A percentile compares a stretch with the other conserved stretches of the same genome.
These are phyloP conservation scores for Sporothrix humicola DNA, from an alignment of 2,329 filamentous ascomycete genomes.

Conservation along the genomic window DNA sequence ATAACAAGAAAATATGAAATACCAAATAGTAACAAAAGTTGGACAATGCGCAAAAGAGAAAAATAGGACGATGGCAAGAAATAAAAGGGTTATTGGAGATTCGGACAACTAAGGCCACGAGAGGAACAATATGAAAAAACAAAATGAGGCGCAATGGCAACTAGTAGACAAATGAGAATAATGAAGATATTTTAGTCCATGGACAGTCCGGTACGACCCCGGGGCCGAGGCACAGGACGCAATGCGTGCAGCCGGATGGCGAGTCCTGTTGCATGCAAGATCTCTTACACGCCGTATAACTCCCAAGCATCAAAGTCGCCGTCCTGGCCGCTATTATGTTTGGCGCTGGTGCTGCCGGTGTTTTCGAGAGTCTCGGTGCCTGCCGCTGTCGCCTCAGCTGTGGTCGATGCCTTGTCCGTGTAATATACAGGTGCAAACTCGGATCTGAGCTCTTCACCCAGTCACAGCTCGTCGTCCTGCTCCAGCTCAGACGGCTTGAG, in stretches of 20 bases:
- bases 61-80: background rate
- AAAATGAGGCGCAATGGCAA: background rate
- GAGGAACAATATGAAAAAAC: background rate
- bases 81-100: background rate
- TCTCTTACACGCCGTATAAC: constrained; percentile 35
- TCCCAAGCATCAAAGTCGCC: constrained; percentile 36
- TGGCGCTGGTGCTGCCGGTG: background rate
- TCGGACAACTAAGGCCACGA: too few species aligned
- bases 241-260: background rate
- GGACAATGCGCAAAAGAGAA: background rate
- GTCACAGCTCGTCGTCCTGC: constrained; percentile 88
- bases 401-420: constrained; percentile 1
- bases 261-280: background rate
- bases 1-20: background rate
- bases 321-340: background rate
- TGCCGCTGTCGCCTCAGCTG: background rate
- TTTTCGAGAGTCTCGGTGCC: background rate
- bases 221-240: background rate
- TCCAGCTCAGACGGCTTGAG: constrained; percentile 97
- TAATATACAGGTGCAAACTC: constrained; percentile 58
- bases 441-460: constrained; percentile 68
- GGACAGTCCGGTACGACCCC: background rate
- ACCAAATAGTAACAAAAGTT: constrained; percentile 7
- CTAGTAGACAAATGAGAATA: background rate
- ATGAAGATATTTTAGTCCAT: background rate